Base-by-base conservation (phyloP, 371 early-diverging fungal species). In the Zopfochytrium polystomum region DNA sequence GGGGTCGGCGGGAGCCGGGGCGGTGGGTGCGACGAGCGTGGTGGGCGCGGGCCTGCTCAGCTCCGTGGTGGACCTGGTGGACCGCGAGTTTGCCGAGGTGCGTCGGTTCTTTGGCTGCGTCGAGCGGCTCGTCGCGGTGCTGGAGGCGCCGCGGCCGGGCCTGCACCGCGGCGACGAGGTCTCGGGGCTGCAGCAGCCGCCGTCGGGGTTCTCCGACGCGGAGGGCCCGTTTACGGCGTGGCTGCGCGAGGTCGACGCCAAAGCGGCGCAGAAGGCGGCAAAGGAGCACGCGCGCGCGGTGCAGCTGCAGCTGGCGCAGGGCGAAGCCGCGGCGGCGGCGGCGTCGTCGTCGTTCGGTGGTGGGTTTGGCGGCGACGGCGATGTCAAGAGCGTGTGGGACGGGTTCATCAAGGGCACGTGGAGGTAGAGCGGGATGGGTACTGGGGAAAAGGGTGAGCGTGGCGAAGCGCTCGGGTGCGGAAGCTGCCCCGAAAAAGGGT, bases 201-300 rank as follows among this genome's bases (percentile, higher is more conserved):
- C 3, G 13, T 29, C 27, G 9, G 49, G 20, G 27, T 11, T 18
- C 20, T 5, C 23, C 13, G 48, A 20, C 27, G 22, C 7, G 44
- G 29, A n/a, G 11, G 65, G 58, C 23, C 65, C 65, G 9, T 64
- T 64, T 43, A 35, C 31, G 20, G 52, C 38, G 34, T 64, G 65
- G 65, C 32, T 64, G 35, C 32, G 32, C 18, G 65, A 64, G 45
- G 42, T 31, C 26, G 59, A 64, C 26, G 22, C 6, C 9, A 44
- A 27, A 20, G 42, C 30, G 11, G 11, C n/a, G n/a, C 42, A 42
- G n/a, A 42, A n/a, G 11, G n/a, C n/a, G 42, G 42, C 11, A n/a
- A 42, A 42, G 42, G 42, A 42, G n/a, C 42, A n/a, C n/a, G 42
- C 11, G 42, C 42, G 42, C n/a, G n/a, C n/a, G n/a, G n/a, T n/a